Evolutionary conservation across 2,329 filamentous ascomycete genomes (phyloP), one percentile per base, ranked within the genome.

Genomic region (Diaporthe caulivora): DNA sequence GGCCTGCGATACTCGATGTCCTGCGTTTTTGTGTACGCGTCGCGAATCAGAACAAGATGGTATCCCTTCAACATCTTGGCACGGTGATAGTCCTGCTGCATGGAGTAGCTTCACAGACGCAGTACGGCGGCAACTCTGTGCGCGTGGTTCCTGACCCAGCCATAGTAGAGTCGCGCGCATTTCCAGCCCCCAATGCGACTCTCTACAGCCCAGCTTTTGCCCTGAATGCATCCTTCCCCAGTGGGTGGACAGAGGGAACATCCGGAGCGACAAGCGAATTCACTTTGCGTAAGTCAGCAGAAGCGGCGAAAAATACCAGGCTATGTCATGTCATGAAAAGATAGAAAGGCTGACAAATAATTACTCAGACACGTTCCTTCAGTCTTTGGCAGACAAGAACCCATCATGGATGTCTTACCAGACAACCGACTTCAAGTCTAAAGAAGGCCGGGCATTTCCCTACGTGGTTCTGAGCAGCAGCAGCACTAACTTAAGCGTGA

Each of bases 361-460:
- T 21, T 11, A 2, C 1, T 1, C 21, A 65, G 62, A 65, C 8
- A 65, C 62, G 3, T 65, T 51, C 51, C 62, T 65, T 13, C 62
- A 65, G 6, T 3, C 10, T 2, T 15, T 65, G 44, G 62, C 62
- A 2, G 13, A 37, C 29, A 65, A 5, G n/a, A 65, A 65, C 8
- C 62, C 62, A 4, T 17, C 62, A 18, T 65, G 62, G 62, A 65
- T 65, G 62, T 51, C 29, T 2, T 65, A 65, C 18, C 44, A 51
- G 17, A 40, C 18, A 2, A 24, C 44, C 44, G 44, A 65, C 8
- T 65, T 65, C n/a, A 31, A 51, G 5, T 65, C 62, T 13, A 44
- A 65, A 40, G 62, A 65, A 18, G 44, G 29, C 3, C 62, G 62
- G 9, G 29, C 44, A 2, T 65, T 65, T 9, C 62, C 62, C 8